Evolutionary conservation across 371 early-diverging fungal genomes (phyloP).

Genomic region (Dichotomocladium elegans): DNA sequence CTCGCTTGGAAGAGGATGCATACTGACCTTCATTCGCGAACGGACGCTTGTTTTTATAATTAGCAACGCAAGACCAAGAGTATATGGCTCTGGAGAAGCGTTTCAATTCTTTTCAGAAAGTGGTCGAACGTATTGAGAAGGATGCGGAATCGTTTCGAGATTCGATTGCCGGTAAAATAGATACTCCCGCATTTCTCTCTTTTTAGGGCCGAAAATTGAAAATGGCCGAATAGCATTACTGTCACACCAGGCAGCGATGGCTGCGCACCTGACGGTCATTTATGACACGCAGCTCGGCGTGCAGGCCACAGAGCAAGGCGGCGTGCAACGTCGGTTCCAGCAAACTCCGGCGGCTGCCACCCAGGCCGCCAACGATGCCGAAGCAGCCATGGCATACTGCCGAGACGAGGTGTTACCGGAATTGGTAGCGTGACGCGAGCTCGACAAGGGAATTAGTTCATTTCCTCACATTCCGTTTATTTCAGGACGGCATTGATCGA

Average conservation of each 20-base stretch:
- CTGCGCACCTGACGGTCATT: conserved; percentile 59
- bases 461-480: too few relatives aligned
- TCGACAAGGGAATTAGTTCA: background rate
- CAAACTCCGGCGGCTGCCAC: conserved; percentile 57
- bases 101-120: conserved; percentile 56
- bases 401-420: conserved; percentile 65
- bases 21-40: too few relatives aligned
- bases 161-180: conserved; percentile 51
- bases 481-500: conserved; percentile 68
- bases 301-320: conserved; percentile 28
- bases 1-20: too few relatives aligned
- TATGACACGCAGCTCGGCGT: conserved; percentile 39
- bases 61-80: conserved; percentile 70
- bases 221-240: conserved; percentile 45
- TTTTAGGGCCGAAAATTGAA: background rate
- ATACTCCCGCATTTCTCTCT: background rate
- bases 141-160: conserved; percentile 79
- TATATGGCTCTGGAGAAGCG: conserved; percentile 58
- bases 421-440: conserved; percentile 42
- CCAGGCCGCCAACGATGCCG: conserved; percentile 63
- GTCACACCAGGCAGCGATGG: conserved; percentile 67
- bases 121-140: conserved; percentile 53
- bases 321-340: conserved; percentile 36
- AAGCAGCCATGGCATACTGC: conserved; percentile 55
- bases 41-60: too few relatives aligned